Conservation (phyloP, 2,329 filamentous ascomycete species). For the Pezicula neosporulosa region DNA sequence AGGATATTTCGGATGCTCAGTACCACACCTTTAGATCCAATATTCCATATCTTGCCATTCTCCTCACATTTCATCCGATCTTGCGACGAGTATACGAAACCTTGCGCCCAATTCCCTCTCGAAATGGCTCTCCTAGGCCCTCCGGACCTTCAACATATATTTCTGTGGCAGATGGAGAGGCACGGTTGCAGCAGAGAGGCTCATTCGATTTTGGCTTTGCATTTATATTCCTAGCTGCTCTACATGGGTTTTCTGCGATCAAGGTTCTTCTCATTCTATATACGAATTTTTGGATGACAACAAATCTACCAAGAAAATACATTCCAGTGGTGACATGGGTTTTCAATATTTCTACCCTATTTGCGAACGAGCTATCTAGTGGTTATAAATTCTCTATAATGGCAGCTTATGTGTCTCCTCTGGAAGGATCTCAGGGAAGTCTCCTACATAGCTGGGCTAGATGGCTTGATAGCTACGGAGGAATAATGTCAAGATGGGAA, state of each 20-base stretch:
- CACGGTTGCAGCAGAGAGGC: slow-evolving; percentile 64
- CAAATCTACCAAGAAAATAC: slow-evolving; percentile 62
- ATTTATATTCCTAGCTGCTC: slow-evolving; percentile 68
- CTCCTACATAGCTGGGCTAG: slow-evolving; percentile 48
- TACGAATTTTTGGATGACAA: slow-evolving; percentile 79
- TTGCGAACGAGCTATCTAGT: slow-evolving; percentile 79
- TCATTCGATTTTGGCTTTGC: slow-evolving; percentile 84
- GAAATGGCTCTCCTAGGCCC: slow-evolving; percentile 21
- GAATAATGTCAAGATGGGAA: slow-evolving; percentile 88
- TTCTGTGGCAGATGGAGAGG: slow-evolving; percentile 42
- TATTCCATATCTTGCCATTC: slow-evolving; percentile 71
- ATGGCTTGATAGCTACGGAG: slow-evolving; percentile 75
- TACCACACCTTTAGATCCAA: slow-evolving; percentile 84
- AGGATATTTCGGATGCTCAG: slow-evolving; percentile 89
- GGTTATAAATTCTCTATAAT: slow-evolving; percentile 74
- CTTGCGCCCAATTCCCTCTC: slow-evolving; percentile 17
- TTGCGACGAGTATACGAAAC: slow-evolving; percentile 69
- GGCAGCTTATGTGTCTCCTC: slow-evolving; percentile 45
- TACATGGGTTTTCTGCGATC: slow-evolving; percentile 82
- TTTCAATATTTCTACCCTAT: slow-evolving; percentile 83
- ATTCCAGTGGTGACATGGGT: slow-evolving; percentile 79
- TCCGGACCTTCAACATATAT: slow-evolving; percentile 34
- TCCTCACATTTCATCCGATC: slow-evolving; percentile 77
- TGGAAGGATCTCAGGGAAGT: slow-evolving; percentile 4
- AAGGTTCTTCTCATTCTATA: slow-evolving; percentile 81